Evolutionary conservation across 768 basidiomycete genomes (phyloP), one percentile per base, ranked within the genome.

Genomic region (Tricholoma hemisulphureum): DNA sequence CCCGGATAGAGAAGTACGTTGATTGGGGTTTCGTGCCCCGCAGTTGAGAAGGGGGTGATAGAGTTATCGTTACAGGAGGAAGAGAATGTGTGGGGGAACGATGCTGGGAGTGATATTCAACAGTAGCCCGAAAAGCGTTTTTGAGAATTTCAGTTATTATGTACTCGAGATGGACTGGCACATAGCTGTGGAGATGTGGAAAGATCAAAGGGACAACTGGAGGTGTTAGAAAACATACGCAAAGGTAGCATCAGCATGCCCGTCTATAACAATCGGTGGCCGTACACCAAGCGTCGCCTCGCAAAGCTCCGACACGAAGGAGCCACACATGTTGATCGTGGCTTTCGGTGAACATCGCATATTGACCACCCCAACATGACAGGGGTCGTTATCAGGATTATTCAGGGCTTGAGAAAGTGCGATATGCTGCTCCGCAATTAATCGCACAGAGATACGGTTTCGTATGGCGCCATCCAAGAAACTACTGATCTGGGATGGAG

Each of bases 381-480:
- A 76, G 16, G 74, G 66, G 31, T 70, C 63, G 14, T 65, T 60
- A 23, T 67, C 63, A 24, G 77, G 74, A 32, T 76, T 72, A 46
- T 79, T 74, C 57, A 93, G 68, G 1, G 86, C 86, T 56, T 83
- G 84, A 1, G 93, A 89, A 41, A 95, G 78, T 8, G 91, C 85
- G 34, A 95, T 90, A 69, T 95, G 93, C 65, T 95, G 93, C 69
- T 95, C 93, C 35, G 92, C 93, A 58, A 95, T 90, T 56, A 95
- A 76, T 31, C 93, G 86, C 26, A 95, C 85, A 35, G 91, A 91
- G 56, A 95, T 93, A 55, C 93, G 88, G 65, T 86, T 93, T 24
- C 87, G 86, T 63, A 95, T 94, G 37, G 91, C 86, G 41, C 85
- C 84, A 68, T 95, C 89, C 23, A 95, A 75, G 67, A 95, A 95